phyloP scores from a whole-genome alignment of 2,329 filamentous ascomycete species.

The Colletotrichum lini region DNA sequence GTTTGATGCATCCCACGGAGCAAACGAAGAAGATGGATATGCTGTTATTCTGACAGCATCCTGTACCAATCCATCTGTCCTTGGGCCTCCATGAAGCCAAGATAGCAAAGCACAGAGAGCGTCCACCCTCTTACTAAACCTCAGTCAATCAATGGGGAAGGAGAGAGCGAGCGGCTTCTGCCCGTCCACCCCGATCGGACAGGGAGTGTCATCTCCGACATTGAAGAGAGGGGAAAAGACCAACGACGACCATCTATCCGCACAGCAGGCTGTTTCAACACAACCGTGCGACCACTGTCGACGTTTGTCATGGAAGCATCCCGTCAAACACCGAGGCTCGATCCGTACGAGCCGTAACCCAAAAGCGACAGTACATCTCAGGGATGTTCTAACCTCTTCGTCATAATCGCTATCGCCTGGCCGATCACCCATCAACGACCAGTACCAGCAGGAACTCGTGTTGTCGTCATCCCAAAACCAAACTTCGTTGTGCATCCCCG shows the following conservation, averaged over 20 bases:
- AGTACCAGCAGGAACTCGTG: not conserved
- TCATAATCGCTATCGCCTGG: conserved; percentile 12
- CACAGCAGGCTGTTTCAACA: conserved; percentile 28
- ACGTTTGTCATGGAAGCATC: not conserved
- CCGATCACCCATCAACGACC: conserved; percentile 16
- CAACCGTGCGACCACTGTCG: conserved; percentile 30
- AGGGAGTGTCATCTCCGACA: not conserved
- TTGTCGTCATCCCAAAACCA: conserved; percentile 27
- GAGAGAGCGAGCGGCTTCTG: not conserved
- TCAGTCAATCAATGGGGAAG: not conserved
- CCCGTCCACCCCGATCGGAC: not conserved
- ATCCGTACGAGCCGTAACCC: conserved; percentile 24
- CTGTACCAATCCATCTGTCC: not conserved
- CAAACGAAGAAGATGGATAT: conserved; percentile 1
- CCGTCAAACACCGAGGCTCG: conserved; percentile 16
- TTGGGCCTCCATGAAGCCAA: not conserved
- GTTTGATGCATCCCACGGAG: conserved; percentile 9
- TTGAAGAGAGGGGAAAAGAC: not conserved
- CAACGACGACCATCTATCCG: conserved; percentile 5
- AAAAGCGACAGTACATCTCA: conserved; percentile 3
- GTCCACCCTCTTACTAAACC: not conserved
- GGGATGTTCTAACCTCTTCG: conserved; percentile 20
- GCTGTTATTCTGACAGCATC: conserved; percentile 1
- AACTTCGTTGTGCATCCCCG: conserved; percentile 22
- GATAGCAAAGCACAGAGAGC: not conserved